Conservation (phyloP, 768 basidiomycete genomes). For the Russula sp. region DNA sequence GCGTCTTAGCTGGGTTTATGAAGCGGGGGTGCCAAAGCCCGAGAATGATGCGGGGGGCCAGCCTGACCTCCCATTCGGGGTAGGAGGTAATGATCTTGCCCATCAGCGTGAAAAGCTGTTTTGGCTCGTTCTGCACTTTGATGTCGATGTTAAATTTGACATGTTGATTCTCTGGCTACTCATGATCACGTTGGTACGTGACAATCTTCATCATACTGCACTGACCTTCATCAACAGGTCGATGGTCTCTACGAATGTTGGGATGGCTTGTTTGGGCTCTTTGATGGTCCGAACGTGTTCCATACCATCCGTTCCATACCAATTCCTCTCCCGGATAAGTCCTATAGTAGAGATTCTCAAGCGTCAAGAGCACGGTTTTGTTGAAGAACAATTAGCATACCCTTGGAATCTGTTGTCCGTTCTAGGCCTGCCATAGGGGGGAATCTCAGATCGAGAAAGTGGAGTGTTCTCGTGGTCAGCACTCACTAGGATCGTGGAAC, state of each 20-base stretch:
- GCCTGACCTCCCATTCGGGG: slow-evolving; percentile 61
- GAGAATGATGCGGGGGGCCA: slow-evolving; percentile 76
- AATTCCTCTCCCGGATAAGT: slow-evolving; percentile 47
- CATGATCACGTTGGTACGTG: slow-evolving; percentile 14
- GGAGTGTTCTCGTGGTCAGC: not conserved
- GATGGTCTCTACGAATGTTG: slow-evolving; percentile 84
- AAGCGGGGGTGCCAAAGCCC: slow-evolving; percentile 93
- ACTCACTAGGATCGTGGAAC: slow-evolving; percentile 89
- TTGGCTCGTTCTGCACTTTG: slow-evolving; percentile 89
- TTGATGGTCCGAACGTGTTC: slow-evolving; percentile 75
- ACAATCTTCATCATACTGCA: slow-evolving; percentile 23
- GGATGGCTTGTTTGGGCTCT: slow-evolving; percentile 81
- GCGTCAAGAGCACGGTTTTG: not conserved
- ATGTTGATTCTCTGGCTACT: slow-evolving; percentile 66
- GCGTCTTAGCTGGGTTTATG: slow-evolving; percentile 63
- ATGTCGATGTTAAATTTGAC: slow-evolving; percentile 87
- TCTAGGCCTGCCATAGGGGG: slow-evolving; percentile 43
- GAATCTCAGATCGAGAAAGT: slow-evolving; percentile 1
- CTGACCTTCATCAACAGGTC: slow-evolving; percentile 68
- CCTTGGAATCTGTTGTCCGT: slow-evolving; percentile 77
- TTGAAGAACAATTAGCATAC: slow-evolving; percentile 31
- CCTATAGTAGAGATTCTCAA: slow-evolving; percentile 37
- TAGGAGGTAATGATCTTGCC: slow-evolving; percentile 57
- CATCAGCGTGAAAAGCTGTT: slow-evolving; percentile 77
- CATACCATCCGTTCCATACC: slow-evolving; percentile 49